These are phyloP conservation scores for Ajuga chamaepitys DNA, from an alignment of 257 asterid genomes.

Conservation along the genomic window DNA sequence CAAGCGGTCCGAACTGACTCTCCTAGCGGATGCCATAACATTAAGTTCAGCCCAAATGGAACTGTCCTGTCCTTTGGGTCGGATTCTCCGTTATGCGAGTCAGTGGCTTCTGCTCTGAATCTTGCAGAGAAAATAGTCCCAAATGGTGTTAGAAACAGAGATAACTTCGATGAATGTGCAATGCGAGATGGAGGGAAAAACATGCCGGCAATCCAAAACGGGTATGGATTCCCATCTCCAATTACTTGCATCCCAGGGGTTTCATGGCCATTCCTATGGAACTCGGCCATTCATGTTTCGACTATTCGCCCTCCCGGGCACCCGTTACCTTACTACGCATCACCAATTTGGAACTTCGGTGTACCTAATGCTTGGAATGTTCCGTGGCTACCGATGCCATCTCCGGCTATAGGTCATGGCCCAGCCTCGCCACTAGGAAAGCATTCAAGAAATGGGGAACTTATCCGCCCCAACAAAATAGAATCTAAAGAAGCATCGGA, in stretches of 20 bases:
- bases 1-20: constrained; percentile 39
- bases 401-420: constrained; percentile 20
- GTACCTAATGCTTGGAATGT: constrained; percentile 53
- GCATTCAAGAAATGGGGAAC: constrained; percentile 62
- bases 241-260: constrained; percentile 48
- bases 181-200: constrained; percentile 20
- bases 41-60: constrained; percentile 39
- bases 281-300: constrained; percentile 41
- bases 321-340: constrained; percentile 56
- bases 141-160: neutral
- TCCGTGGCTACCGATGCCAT: constrained; percentile 48
- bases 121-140: constrained; percentile 35
- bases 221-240: constrained; percentile 44
- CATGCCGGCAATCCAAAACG: constrained; percentile 27
- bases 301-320: constrained; percentile 45
- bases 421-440: constrained; percentile 57
- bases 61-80: constrained; percentile 70
- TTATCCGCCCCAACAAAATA: constrained; percentile 24
- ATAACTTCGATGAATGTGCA: constrained; percentile 28
- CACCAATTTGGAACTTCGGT: constrained; percentile 53
- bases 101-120: constrained; percentile 46
- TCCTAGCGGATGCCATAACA: constrained; percentile 37
- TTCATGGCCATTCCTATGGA: constrained; percentile 59
- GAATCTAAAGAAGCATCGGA: neutral
- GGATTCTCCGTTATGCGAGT: constrained; percentile 43